Evolutionary conservation across 805 yeast genomes (phyloP).

Genomic region (Maudiozyma pseudohumilis): DNA sequence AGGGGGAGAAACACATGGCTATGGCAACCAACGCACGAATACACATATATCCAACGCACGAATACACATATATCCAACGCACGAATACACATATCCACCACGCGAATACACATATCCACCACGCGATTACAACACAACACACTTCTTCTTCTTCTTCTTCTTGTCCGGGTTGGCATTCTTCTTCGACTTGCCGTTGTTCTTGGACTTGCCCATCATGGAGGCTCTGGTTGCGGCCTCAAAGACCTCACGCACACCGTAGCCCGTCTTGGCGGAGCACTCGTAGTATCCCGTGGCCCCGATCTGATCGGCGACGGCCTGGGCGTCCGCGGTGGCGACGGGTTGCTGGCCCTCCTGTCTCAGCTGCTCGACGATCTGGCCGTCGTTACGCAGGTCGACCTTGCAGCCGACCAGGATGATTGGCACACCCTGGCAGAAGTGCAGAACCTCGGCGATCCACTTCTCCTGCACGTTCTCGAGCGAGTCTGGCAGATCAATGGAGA

Average conservation of each 20-base stretch:
- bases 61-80: no score
- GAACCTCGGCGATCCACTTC: constrained; percentile 89
- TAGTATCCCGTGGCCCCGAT: constrained; percentile 74
- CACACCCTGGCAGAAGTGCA: constrained; percentile 88
- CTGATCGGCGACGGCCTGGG: constrained; percentile 57
- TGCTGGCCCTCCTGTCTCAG: constrained; percentile 36
- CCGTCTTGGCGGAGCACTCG: constrained; percentile 84
- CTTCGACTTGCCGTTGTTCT: constrained; percentile 20
- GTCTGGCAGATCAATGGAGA: constrained; percentile 83
- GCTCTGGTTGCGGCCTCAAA: constrained; percentile 87
- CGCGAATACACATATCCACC: background rate
- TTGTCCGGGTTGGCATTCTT: constrained; percentile 14
- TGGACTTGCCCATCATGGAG: constrained; percentile 45
- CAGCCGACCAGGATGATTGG: constrained; percentile 90
- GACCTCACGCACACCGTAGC: constrained; percentile 87
- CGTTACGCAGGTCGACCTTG: constrained; percentile 80
- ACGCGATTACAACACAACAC: constrained; percentile 42
- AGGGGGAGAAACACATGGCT: background rate
- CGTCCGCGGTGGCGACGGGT: constrained; percentile 34
- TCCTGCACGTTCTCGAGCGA: constrained; percentile 88
- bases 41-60: no score
- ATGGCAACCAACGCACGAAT: background rate
- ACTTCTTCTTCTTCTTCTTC: constrained; percentile 17
- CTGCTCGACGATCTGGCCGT: constrained; percentile 63
- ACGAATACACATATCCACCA: no score